Evolutionary conservation across 1,139 yeast species (phyloP), one percentile per base, ranked within the genome.

Genomic region (Suhomyces bolitotheri): DNA sequence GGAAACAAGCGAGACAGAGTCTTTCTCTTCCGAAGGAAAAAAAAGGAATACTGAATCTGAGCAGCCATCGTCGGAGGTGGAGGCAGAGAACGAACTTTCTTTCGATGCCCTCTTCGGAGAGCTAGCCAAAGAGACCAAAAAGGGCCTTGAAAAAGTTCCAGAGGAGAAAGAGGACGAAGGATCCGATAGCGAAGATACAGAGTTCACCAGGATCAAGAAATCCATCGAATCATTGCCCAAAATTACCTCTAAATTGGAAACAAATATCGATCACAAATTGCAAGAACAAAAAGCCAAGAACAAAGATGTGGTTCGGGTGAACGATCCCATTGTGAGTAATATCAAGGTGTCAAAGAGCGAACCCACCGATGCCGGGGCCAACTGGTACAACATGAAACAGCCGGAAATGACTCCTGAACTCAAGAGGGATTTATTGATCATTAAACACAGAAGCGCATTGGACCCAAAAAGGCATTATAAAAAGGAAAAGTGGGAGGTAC

Each of bases 401-500:
- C 82, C 86, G 2, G 96, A 87, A 49, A 62, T 89, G 46, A 86
- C 95, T 0, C 78, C 83, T 2, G 75, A 73, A 30, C 57, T 86
- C 21, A 85, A 83, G 53, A 72, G 96, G 41, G 97, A 92, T 58
- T 60, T 94, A 50, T 71, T 80, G 54, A 65, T 92, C 21, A 71
- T 92, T 39, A 82, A 87, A 53, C 87, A 90, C 67, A 80, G 98
- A 62, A 82, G 84, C 44, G 96, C 92, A 13, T 72, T 92, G 45
- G 98, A 92, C 56, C 97, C 97, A 4, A 92, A 92, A 62, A 78
- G 97, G 52, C 96, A 89, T 62, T 92, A 92, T 63, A 88, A 86
- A 62, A 87, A 87, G 59, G 94, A 85, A 40, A 82, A 80, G 44
- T 86, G 95, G 83, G 74, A 73, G 37, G 71, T 77, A 5, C 95